Evolutionary conservation across 140 eudicot genomes (phyloP), one percentile per base, ranked within the genome.

Genomic region (Senecio squalidus): DNA sequence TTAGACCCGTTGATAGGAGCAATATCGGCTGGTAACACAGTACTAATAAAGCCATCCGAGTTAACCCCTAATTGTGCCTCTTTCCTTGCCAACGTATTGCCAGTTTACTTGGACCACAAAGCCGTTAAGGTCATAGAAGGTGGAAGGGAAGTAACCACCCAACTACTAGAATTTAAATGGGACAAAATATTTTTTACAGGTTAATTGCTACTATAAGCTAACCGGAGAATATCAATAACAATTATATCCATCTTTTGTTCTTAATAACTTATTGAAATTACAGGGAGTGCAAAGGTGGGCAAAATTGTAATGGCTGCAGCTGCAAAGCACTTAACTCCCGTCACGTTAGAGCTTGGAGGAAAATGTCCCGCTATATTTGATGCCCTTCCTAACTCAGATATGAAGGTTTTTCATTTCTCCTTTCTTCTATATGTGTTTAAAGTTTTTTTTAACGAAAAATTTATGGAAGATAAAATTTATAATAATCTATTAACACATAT

Each of bases 181-280:
- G 95, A 85, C 74, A 90, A 90, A 66, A 86, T 86, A 59, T 86
- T 90, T 77, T 90, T 83, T 60, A 90, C 95, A 20, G 98, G 98
- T 86, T 6, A n/a, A n/a, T 5, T 11, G 29, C 2, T 16, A 20
- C 6, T 2, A 22, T 23, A 16, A 16, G 13, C 13, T n/a, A 2
- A n/a, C 5, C 5, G 21, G 7, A 41, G 13, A 10, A 34, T 34
- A 6, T 34, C 11, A 34, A 6, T 34, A 34, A 31, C 40, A 34
- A 34, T 34, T 7, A 34, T 34, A 34, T 8, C 40, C 11, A 34
- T 34, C 11, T 26, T 34, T 25, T 40, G 44, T 7, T 16, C 13
- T 62, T 60, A 20, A 29, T 53, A 14, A 30, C 23, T 14, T 43
- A 8, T 29, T 25, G 17, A 43, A 46, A 44, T 45, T 61, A 46